Evolutionary conservation across 2,329 filamentous ascomycete species (phyloP).

Genomic region (Aspergillus transmontanensis): DNA sequence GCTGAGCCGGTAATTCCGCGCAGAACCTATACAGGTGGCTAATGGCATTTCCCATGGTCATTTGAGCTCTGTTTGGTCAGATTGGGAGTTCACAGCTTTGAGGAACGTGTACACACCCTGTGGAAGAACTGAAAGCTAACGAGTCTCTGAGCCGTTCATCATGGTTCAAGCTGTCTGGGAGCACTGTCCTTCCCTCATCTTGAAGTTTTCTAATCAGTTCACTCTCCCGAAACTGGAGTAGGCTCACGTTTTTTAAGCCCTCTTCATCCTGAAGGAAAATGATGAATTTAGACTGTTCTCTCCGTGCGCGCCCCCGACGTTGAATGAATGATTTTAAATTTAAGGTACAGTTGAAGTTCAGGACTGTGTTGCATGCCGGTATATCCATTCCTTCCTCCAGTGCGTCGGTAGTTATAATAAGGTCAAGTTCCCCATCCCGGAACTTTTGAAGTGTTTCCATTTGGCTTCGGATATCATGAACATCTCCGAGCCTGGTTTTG

Average conservation of each 20-base stretch:
- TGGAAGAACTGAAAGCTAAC: background rate
- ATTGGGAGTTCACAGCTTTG: background rate
- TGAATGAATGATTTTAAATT: conserved; percentile 11
- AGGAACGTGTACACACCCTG: background rate
- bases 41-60: background rate
- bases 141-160: background rate
- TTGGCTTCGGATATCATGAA: background rate
- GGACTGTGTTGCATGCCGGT: conserved; percentile 4
- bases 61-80: conserved; percentile 1
- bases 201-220: background rate
- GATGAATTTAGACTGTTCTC: background rate
- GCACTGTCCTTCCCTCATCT: conserved; percentile 1
- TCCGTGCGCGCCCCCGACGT: conserved; percentile 3
- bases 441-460: conserved; percentile 7
- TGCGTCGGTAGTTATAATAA: conserved; percentile 6
- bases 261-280: background rate
- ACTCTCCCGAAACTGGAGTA: background rate
- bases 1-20: background rate
- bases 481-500: background rate
- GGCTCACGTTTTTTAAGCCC: background rate
- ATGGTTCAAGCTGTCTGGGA: background rate
- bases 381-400: conserved; percentile 11
- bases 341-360: background rate
- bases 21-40: conserved; percentile 6
- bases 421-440: background rate